A percentile compares a stretch with the other conserved stretches of the same genome.
phyloP scores from a whole-genome alignment of 768 basidiomycete genomes.

The Epithele typhae region DNA sequence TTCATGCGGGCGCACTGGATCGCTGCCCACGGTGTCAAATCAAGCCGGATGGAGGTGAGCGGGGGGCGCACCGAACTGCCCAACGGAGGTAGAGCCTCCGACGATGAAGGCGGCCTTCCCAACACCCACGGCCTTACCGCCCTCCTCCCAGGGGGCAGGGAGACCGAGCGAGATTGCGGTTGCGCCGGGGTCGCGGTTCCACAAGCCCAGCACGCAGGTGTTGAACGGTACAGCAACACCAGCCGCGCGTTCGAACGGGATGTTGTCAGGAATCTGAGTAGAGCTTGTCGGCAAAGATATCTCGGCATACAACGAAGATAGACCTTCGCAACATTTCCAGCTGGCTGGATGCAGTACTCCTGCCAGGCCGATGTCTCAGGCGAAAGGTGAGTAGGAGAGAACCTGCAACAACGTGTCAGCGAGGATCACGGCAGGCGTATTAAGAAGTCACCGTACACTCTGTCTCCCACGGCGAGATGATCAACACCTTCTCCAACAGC shows the following conservation, averaged over 20 bases:
- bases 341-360: constrained; percentile 14
- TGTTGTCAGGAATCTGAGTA: constrained; percentile 27
- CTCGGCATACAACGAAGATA: too few relatives aligned
- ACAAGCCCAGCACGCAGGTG: constrained; percentile 29
- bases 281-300: too few relatives aligned
- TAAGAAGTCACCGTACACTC: too few relatives aligned
- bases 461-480: too few relatives aligned
- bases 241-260: constrained; percentile 28
- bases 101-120: constrained; percentile 22
- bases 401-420: constrained; percentile 10
- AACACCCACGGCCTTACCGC: constrained; percentile 11
- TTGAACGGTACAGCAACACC: constrained; percentile 27
- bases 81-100: constrained; percentile 24
- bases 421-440: background rate
- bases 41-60: background rate
- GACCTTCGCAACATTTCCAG: constrained; percentile 11
- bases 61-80: constrained; percentile 21
- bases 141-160: constrained; percentile 15
- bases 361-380: constrained; percentile 10
- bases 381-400: constrained; percentile 17
- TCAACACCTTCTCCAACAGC: too few relatives aligned
- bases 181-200: constrained; percentile 6
- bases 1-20: constrained; percentile 25
- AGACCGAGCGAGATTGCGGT: background rate
- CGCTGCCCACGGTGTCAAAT: background rate